Percentiles rank a stretch among this genome's conserved stretches.
Conservation (phyloP, 1,284 basidiomycete species). For the Laetiporus sulphureus region DNA sequence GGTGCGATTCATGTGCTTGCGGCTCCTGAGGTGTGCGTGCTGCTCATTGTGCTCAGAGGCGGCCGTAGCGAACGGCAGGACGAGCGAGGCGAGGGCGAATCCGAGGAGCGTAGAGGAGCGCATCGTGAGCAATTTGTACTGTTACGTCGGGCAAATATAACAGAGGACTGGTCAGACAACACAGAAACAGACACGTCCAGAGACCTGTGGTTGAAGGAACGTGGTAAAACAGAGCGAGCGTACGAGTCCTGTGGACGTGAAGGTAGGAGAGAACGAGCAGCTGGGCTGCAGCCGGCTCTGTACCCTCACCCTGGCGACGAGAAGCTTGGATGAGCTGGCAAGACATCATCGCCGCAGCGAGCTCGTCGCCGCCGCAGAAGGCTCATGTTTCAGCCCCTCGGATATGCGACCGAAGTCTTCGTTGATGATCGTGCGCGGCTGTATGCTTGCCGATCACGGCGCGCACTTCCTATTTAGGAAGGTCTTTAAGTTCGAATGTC, state of each 20-base stretch:
- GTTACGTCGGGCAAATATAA: not conserved
- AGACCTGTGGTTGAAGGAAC: slow-evolving; percentile 12
- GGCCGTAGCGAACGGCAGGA: slow-evolving; percentile 22
- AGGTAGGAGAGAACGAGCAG: not conserved
- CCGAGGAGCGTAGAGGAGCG: slow-evolving; percentile 23
- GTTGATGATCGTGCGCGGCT: too few species aligned
- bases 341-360: too few species aligned
- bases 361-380: too few species aligned
- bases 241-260: slow-evolving; percentile 6
- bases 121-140: slow-evolving; percentile 19
- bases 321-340: too few species aligned
- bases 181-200: not conserved
- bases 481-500: too few species aligned
- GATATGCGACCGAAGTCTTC: too few species aligned
- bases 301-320: not conserved
- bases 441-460: too few species aligned
- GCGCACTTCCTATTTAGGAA: too few species aligned
- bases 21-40: slow-evolving; percentile 5
- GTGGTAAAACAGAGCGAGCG: slow-evolving; percentile 17
- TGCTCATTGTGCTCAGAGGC: slow-evolving; percentile 1
- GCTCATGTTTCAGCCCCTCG: too few species aligned
- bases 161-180: too few species aligned
- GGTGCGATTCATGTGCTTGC: slow-evolving; percentile 18
- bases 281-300: not conserved
- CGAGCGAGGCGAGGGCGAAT: slow-evolving; percentile 22